These are phyloP conservation scores for Coelastrella sp. DNA, from an alignment of 139 green algal species.

Conservation along the genomic window DNA sequence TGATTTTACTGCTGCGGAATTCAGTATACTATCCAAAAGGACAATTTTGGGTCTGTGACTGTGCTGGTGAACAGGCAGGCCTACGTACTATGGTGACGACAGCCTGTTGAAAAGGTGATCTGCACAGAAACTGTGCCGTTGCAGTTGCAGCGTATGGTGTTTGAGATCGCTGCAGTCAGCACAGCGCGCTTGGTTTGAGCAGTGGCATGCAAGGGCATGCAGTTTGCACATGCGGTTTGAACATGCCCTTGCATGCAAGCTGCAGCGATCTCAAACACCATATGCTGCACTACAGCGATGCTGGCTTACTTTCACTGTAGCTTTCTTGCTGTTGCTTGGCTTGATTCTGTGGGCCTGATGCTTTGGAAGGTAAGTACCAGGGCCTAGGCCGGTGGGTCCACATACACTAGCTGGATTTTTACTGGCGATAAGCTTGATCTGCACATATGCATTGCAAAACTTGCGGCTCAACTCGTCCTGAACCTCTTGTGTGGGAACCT, in stretches of 20 bases:
- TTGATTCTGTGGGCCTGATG: neutral
- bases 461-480: neutral
- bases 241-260: neutral
- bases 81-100: neutral
- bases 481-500: neutral
- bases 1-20: neutral
- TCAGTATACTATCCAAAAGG: neutral
- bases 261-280: too few species aligned
- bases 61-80: too few species aligned
- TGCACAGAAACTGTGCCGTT: neutral
- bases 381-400: neutral
- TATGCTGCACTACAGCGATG: too few species aligned
- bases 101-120: neutral
- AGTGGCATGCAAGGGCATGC: too few species aligned
- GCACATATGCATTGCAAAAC: neutral
- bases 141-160: too few species aligned
- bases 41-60: neutral
- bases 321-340: neutral
- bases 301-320: neutral
- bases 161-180: too few species aligned
- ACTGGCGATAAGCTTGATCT: neutral
- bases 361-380: neutral
- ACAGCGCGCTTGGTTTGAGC: too few species aligned
- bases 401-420: neutral
- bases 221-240: too few species aligned